Evolutionary conservation across 2,329 filamentous ascomycete species (phyloP).

Genomic region (Saccharata proteae): DNA sequence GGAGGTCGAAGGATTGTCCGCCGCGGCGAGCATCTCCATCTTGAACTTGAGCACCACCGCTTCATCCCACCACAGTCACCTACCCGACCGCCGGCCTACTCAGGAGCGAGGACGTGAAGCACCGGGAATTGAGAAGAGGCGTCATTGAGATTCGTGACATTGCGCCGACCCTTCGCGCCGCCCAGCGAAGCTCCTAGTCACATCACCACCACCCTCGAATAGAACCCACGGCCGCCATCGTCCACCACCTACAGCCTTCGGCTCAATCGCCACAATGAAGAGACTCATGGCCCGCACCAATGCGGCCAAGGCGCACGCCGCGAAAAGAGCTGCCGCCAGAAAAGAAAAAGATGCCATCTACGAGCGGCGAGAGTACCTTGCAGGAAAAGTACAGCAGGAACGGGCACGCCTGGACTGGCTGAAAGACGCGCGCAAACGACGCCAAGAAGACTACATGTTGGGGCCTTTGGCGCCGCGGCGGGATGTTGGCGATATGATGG

Average conservation of each 20-base stretch:
- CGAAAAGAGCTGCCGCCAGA: slow-evolving; percentile 21
- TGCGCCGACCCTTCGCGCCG: too few species aligned
- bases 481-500: slow-evolving; percentile 49
- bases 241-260: too few species aligned
- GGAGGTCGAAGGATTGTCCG: slow-evolving; percentile 1
- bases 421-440: slow-evolving; percentile 40
- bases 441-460: slow-evolving; percentile 65
- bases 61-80: not conserved
- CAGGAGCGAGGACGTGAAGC: too few species aligned
- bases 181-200: too few species aligned
- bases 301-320: slow-evolving; percentile 53
- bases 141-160: too few species aligned
- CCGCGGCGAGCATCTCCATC: slow-evolving; percentile 2
- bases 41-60: not conserved
- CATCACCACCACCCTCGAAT: too few species aligned
- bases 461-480: slow-evolving; percentile 68
- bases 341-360: slow-evolving; percentile 16
- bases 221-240: not conserved
- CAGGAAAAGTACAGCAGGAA: slow-evolving; percentile 28
- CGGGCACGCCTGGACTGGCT: too few species aligned
- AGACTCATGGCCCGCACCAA: slow-evolving; percentile 56
- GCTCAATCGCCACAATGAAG: slow-evolving; percentile 40
- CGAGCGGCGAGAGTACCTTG: slow-evolving; percentile 22
- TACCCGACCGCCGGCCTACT: too few species aligned
- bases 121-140: too few species aligned